phyloP scores from a whole-genome alignment of 1,139 yeast species.

The Scheffersomyces quercinus region DNA sequence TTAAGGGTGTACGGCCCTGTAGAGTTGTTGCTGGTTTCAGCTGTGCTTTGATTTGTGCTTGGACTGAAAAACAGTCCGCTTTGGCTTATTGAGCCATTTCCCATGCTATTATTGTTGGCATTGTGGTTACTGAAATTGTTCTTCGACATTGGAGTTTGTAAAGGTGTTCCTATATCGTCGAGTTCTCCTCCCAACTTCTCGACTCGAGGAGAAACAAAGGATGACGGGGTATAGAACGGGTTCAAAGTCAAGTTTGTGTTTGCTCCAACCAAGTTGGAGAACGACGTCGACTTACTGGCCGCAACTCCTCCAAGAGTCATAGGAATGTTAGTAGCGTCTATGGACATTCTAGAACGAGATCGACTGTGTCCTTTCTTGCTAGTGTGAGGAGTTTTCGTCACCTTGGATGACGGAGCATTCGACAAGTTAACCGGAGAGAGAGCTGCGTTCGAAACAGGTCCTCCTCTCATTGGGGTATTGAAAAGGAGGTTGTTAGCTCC shows the following conservation, averaged over 20 bases:
- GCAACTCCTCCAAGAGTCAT: constrained; percentile 7
- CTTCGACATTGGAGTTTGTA: constrained; percentile 28
- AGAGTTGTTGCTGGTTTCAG: constrained; percentile 2
- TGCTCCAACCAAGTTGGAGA: constrained; percentile 11
- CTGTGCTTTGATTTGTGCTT: constrained; percentile 7
- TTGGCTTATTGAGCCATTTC: not conserved
- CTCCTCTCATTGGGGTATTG: constrained; percentile 31
- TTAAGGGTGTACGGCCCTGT: constrained; percentile 10
- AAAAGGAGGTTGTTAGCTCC: constrained; percentile 18
- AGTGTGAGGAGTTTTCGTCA: constrained; percentile 33
- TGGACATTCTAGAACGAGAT: constrained; percentile 41
- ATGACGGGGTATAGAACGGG: constrained; percentile 49
- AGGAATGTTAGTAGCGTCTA: constrained; percentile 29
- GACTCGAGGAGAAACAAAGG: constrained; percentile 42
- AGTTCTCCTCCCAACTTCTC: constrained; percentile 24
- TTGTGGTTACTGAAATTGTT: constrained; percentile 4
- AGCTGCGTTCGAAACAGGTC: constrained; percentile 6
- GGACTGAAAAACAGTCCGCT: constrained; percentile 7
- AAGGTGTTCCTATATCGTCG: constrained; percentile 35
- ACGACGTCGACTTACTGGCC: constrained; percentile 10
- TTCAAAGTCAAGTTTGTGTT: constrained; percentile 26
- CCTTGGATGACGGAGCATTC: constrained; percentile 20
- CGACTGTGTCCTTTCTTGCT: constrained; percentile 39
- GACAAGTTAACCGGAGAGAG: constrained; percentile 28
- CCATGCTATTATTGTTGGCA: constrained; percentile 3